Evolutionary conservation across 768 basidiomycete genomes (phyloP), one percentile per base, ranked within the genome.

Genomic region (Pleurotus ostreatus): DNA sequence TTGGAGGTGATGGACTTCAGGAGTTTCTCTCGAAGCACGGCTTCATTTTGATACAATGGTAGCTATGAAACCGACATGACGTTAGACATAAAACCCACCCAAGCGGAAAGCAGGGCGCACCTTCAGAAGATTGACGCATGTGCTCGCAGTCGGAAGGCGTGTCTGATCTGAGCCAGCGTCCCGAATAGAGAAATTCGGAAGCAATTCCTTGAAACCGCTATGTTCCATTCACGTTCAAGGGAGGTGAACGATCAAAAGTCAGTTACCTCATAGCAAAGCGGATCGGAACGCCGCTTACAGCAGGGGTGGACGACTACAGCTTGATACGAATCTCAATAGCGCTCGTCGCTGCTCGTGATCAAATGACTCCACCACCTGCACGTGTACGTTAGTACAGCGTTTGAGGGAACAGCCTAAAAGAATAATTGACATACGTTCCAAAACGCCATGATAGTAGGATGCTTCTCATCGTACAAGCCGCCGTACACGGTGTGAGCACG

Each of bases 41-140:
- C 69, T 66, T 89, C 88, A 62, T 74, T 84, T 54, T 72, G 69
- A 66, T 92, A 92, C 39, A 78, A 71, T 12, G 91, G 91, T 12
- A 94, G 78, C 88, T 92, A 58, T 13, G 23, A 5, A 26, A 49
- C 39, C 18, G 43, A 4, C 11, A 34, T 23, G 39, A 39, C 12
- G 2, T 39, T 18, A 12, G 48, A 6, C 57, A 5, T 11, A 34
- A 25, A 52, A 25, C 30, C 54, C 45, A 6, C 20, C 30, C 46
- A 16, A 16, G 18, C 1, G 2, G 11, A 49, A 38, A 25, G 57
- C 59, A 23, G 1, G 49, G 48, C 69, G 51, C 55, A 89, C 88
- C 81, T 98, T 98, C 47, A 98, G 74, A 5, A 98, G 71, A 69
- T 98, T 98, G 20, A 95, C 89, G 64, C 95, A 98, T 0, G 95